Evolutionary conservation across 2,329 filamentous ascomycete species (phyloP), one percentile per base, ranked within the genome.

Genomic region (Talaromyces amestolkiae): DNA sequence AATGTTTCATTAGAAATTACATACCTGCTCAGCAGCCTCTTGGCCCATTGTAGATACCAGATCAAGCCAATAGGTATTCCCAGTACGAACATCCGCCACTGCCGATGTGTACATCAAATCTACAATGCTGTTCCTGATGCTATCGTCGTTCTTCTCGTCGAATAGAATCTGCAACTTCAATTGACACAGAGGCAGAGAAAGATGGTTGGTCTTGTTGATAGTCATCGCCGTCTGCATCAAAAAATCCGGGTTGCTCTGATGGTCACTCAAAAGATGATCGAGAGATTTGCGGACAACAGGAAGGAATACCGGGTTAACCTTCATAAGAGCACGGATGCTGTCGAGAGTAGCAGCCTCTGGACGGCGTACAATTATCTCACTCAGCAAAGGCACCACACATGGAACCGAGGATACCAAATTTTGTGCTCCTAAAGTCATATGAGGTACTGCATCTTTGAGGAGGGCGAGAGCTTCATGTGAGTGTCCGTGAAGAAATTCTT

Each of bases 151-250:
- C 24, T 74, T 73, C 22, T 70, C 71, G 39, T 74, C 73, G 67
- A 80, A 78, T 17, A 79, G 68, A n/a, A 78, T 68, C 62, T 79
- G 77, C 11, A 81, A 70, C 65, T 80, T 80, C 65, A 80, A 67
- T 54, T 79, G 77, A 58, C 77, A 79, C 49, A 79, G 77, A 5
- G 79, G 77, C 31, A 81, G 72, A 10, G 79, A 81, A 65, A 81
- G 79, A 63, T 79, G 74, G 65, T 78, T 75, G 11, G 77, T 76
- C 67, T 74, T 74, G 15, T 70, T 68, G 41, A 79, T 72, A 17
- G 78, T 74, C 58, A 71, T 72, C 58, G 79, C 74, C 4, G 77
- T 74, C 51, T 78, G 73, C 8, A 69, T 70, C 15, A 77, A 68
- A 37, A 66, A 64, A 37, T 67, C 60, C 56, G 67, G 43, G 69